Evolutionary conservation across 148 eudicot genomes (phyloP), one percentile per base, ranked within the genome.

Genomic region (Drosera capensis): DNA sequence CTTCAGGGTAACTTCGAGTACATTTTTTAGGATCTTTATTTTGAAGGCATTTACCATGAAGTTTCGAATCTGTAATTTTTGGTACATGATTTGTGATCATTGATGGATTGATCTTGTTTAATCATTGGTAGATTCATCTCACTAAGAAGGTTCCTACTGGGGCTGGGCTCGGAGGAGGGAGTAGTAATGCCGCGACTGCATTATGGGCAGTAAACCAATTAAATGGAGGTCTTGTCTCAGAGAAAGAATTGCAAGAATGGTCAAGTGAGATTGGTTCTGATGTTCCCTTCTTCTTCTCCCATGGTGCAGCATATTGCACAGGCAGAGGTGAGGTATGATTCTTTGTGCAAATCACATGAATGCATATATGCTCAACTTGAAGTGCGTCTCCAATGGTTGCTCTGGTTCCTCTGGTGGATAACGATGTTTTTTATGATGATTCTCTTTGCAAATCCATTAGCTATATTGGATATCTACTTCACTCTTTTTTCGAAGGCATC

Each of bases 91-190:
- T n/a, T n/a, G n/a, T n/a, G 23, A 5, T 14, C 43, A 37, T 14
- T 16, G 20, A 46, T 20, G 15, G 5, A 14, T 3, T 20, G 48
- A 25, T 14, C 1, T 25, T 34, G 26, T 7, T 31, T 24, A 20
- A 49, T 36, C 34, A 6, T 57, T 29, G 52, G 40, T 60, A 90
- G 97, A 68, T 90, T 59, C 97, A 90, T 68, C 74, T 90, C 23
- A 95, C 84, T 58, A 90, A 90, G 71, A 90, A 74, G 67, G 97
- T 90, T 52, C 97, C 97, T 1, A 90, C 97, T 0, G 97, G 97
- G 37, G 97, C 97, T 30, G 97, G 97, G 25, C 83, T 90, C 39
- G 95, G 95, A 17, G 97, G 95, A 46, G 97, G 97, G 46, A 90
- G 97, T 60, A 80, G 97, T 54, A 90, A 90, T 54, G 97, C 97